Base-by-base conservation (phyloP, 768 basidiomycete genomes). In the Calocybe indica region DNA sequence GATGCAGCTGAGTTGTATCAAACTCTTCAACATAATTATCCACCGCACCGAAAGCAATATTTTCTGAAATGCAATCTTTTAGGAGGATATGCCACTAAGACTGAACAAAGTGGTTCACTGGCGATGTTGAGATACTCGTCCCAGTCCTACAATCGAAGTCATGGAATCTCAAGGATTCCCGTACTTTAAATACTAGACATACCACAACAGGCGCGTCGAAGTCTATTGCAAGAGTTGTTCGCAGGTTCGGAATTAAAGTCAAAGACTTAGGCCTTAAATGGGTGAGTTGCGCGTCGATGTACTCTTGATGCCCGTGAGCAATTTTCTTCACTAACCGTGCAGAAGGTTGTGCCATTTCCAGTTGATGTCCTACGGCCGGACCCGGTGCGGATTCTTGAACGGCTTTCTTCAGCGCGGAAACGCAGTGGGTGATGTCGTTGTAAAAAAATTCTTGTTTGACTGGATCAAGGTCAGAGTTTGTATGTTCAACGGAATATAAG, bases 361-460 rank as follows among this genome's bases (percentile, higher is more conserved):
- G 68, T 33, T 82, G 74, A 7, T 68, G 72, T 43, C 76, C 77
- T 38, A 65, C 61, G 1, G 69, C 64, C 9, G 72, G 58, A 35
- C 68, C 51, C 3, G 73, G 67, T 46, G 76, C 75, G 52, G 85
- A 54, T 47, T 92, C 83, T 52, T 83, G 75, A 34, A 90, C 77
- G 3, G 86, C 79, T 58, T 88, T 88, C 69, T 88, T 91, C 40
- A 95, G 70, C 8, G 84, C 75, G 35, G 80, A 71, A 53, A 85
- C 88, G 57, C 89, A 92, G 13, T 73, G 76, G 32, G 80, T 84
- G 33, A 92, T 88, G 62, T 95, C 92, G 12, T 79, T 73, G 57
- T 85, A 66, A 53, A 94, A 85, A 5, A 90, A 81, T 38, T 92
- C 88, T 67, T 91, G 85, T 62, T 91, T 91, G 53, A 88, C 88